Evolutionary conservation across 768 basidiomycete genomes (phyloP).

Genomic region (Kwoniella shandongensis): DNA sequence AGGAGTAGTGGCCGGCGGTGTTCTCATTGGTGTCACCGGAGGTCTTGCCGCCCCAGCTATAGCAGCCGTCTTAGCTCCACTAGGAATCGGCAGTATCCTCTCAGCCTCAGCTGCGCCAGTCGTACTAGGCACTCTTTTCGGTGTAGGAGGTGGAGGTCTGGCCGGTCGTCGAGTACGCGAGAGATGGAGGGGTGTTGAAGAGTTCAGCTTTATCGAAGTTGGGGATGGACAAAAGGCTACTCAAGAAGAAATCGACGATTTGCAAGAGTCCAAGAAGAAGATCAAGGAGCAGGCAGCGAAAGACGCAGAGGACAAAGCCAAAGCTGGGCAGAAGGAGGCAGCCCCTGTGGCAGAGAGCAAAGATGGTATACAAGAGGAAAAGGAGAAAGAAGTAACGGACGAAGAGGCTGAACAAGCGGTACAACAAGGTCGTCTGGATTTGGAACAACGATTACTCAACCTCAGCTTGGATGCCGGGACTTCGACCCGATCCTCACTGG

Average conservation of each 20-base stretch:
- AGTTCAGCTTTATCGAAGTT: slow-evolving; percentile 56
- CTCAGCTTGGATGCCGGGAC: slow-evolving; percentile 30
- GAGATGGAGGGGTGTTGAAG: slow-evolving; percentile 55
- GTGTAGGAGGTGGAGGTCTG: slow-evolving; percentile 55
- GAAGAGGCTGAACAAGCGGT: slow-evolving; percentile 19
- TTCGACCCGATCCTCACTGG: slow-evolving; percentile 2
- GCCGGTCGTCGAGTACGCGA: slow-evolving; percentile 53
- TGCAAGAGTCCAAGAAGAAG: slow-evolving; percentile 34
- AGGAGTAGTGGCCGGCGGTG: slow-evolving; percentile 54
- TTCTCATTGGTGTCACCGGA: slow-evolving; percentile 55
- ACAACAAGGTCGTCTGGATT: slow-evolving; percentile 24
- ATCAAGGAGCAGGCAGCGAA: slow-evolving; percentile 21
- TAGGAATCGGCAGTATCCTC: slow-evolving; percentile 50
- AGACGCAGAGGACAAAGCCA: slow-evolving; percentile 7
- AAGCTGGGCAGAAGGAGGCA: slow-evolving; percentile 32
- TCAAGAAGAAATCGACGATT: slow-evolving; percentile 41
- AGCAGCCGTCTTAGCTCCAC: slow-evolving; percentile 52
- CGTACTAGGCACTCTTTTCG: slow-evolving; percentile 55
- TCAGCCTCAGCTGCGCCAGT: slow-evolving; percentile 53
- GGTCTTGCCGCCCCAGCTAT: slow-evolving; percentile 57
- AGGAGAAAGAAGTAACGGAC: slow-evolving; percentile 9
- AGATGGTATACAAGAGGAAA: slow-evolving; percentile 19
- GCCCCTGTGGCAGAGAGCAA: slow-evolving; percentile 32
- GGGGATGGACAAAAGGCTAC: slow-evolving; percentile 46
- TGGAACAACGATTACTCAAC: slow-evolving; percentile 35